A percentile compares a stretch with the other conserved stretches of the same genome.
Evolutionary conservation across 2,329 filamentous ascomycete genomes (phyloP).

Genomic region (Lasiodiplodia sp.): DNA sequence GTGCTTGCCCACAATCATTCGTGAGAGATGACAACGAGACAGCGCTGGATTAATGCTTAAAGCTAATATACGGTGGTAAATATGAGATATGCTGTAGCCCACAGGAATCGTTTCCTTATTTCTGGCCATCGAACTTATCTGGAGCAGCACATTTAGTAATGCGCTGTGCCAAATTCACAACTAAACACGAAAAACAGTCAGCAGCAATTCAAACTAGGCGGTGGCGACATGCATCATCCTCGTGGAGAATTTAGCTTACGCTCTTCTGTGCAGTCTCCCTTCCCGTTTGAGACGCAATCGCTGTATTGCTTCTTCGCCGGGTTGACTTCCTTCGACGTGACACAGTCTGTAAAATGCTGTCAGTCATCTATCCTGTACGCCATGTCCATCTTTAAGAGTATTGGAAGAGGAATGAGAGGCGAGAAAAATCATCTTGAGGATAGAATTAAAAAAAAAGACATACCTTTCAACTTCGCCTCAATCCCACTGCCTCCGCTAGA

Average conservation of each 20-base stretch:
- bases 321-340: not conserved
- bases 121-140: not conserved
- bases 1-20: not conserved
- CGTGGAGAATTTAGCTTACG: not conserved
- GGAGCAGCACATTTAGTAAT: not conserved
- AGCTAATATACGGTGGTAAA: not conserved
- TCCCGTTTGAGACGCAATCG: not conserved
- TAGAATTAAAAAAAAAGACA: not conserved
- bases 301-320: constrained; percentile 3
- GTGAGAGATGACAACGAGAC: not conserved
- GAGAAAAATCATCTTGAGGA: not conserved
- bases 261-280: constrained; percentile 17
- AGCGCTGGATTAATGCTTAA: not conserved
- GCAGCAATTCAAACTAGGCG: not conserved
- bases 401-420: accelerated
- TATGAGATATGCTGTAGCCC: not conserved
- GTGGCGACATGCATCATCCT: too few species aligned
- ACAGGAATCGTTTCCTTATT: not conserved
- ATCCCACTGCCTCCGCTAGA: not conserved
- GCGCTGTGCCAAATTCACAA: not conserved
- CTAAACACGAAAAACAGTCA: not conserved
- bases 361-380: not conserved
- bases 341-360: not conserved
- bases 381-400: not conserved
- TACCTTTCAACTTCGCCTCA: constrained; percentile 9